Base-by-base conservation (phyloP, 2,329 filamentous ascomycete species). In the Fusarium sp. region DNA sequence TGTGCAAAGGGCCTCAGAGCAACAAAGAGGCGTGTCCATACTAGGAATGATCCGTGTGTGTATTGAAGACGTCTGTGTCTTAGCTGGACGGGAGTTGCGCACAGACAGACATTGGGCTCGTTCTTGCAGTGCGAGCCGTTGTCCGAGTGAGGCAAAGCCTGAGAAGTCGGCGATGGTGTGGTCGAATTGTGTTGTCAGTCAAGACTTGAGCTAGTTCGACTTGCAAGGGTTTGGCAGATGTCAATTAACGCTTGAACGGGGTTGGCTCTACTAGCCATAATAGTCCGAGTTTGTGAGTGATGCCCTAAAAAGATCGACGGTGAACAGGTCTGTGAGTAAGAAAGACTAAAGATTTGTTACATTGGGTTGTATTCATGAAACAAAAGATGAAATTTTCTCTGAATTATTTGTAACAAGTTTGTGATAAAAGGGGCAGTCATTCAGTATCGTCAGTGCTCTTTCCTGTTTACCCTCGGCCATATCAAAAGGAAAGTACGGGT, bases 61-160 rank as follows among this genome's bases (percentile, higher is more conserved):
- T 62, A 62, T 57, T n/a, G 57, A 62, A 50, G 49, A 56, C 56
- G 65, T 62, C 57, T 62, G 55, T 58, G 45, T 57, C 49, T 18
- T 28, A 18, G 33, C 26, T 38, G 34, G 26, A 23, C 60, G 62
- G 62, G 59, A 65, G 42, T 50, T 41, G 45, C 65, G 72, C 72
- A 73, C 71, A 72, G 72, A 72, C 71, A 37, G 44, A 60, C 51
- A 49, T 58, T 62, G 59, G 71, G 70, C 71, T 73, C 57, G 67
- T 71, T 66, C 67, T 63, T 42, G 34, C 54, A 57, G 47, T 49
- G 71, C 46, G 60, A 64, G 53, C 70, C 54, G 59, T 72, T 65
- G 53, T 62, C 67, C 54, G 46, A 72, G 60, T 66, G 45, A 62
- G 69, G 71, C 56, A 72, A 72, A 58, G 62, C 55, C 50, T 49